Evolutionary conservation across 2,329 filamentous ascomycete genomes (phyloP).

Genomic region (Lomentospora prolificans): DNA sequence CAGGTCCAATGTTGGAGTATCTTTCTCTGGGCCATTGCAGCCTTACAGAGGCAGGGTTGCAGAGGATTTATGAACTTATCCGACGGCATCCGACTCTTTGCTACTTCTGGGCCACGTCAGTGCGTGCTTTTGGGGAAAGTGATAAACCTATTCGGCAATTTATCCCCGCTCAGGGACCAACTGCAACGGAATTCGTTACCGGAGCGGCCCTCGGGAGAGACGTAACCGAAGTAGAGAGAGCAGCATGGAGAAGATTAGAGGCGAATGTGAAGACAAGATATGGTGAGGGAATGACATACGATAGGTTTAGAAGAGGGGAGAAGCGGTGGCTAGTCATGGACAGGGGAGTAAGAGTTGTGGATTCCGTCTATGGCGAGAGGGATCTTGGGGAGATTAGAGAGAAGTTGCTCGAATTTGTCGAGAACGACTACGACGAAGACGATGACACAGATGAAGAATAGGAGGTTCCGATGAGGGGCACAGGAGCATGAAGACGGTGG

Average conservation of each 20-base stretch:
- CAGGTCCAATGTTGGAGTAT: conserved; percentile 22
- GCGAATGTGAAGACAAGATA: conserved; percentile 22
- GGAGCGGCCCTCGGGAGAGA: conserved; percentile 13
- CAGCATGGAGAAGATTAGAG: conserved; percentile 17
- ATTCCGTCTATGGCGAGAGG: conserved; percentile 4
- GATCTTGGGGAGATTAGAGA: not conserved
- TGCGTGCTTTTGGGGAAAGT: conserved; percentile 15
- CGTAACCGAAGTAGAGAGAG: conserved; percentile 13
- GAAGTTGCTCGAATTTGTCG: not conserved
- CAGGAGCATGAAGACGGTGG: not conserved
- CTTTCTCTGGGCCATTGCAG: conserved; percentile 31
- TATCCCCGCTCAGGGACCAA: conserved; percentile 16
- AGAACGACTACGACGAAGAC: not conserved
- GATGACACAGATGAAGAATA: no score
- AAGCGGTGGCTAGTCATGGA: conserved; percentile 30
- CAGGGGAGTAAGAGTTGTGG: conserved; percentile 14
- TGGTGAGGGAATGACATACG: conserved; percentile 20
- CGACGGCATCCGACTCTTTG: conserved; percentile 22
- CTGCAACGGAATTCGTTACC: not conserved
- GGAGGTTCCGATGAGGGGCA: no score
- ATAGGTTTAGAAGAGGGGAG: conserved; percentile 24
- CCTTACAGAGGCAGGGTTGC: conserved; percentile 20
- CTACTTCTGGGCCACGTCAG: conserved; percentile 26
- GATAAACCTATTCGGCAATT: conserved; percentile 13
- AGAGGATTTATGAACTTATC: conserved; percentile 20